Conservation (phyloP, 305 asterid species). For the Rubia balearica region DNA sequence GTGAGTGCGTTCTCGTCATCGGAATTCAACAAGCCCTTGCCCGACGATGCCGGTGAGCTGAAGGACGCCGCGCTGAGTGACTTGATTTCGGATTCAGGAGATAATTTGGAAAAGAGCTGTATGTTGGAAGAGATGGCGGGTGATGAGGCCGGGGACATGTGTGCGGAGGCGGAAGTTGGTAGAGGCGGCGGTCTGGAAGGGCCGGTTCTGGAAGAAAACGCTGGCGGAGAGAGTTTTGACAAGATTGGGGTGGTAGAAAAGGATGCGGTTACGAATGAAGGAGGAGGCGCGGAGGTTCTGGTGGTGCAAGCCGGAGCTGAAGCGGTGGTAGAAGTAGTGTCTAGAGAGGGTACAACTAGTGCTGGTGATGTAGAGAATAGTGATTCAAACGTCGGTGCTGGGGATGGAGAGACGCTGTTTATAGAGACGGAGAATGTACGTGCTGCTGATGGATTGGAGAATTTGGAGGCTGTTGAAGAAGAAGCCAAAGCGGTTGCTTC, state of each 20-base stretch:
- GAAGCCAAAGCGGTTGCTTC: slow-evolving; percentile 14
- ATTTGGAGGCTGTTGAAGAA: slow-evolving; percentile 4
- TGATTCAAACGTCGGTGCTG: slow-evolving; percentile 15
- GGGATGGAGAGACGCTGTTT: slow-evolving; percentile 22
- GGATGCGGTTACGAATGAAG: slow-evolving; percentile 9
- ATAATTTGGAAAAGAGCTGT: slow-evolving; percentile 19
- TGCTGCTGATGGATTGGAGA: slow-evolving; percentile 8
- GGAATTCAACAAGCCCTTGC: slow-evolving; percentile 26
- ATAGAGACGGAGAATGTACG: slow-evolving; percentile 10
- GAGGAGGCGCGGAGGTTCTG: slow-evolving; percentile 2
- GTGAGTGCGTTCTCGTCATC: slow-evolving; percentile 4
- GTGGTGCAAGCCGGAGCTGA: slow-evolving; percentile 1
- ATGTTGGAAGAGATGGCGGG: slow-evolving; percentile 8
- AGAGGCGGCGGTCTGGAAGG: slow-evolving; percentile 18
- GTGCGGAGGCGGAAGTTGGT: slow-evolving; percentile 17
- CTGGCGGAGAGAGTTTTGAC: slow-evolving; percentile 10
- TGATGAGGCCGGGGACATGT: slow-evolving; percentile 5
- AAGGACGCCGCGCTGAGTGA: slow-evolving; percentile 29
- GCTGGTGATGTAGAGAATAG: slow-evolving; percentile 24
- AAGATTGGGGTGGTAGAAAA: slow-evolving; percentile 8
- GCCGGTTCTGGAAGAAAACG: slow-evolving; percentile 18
- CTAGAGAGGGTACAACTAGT: slow-evolving; percentile 15
- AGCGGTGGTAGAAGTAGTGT: slow-evolving; percentile 7
- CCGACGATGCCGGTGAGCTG: slow-evolving; percentile 14
- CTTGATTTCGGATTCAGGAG: slow-evolving; percentile 15